phyloP scores from a whole-genome alignment of 306 rosid species.

The Prunus dulcis region DNA sequence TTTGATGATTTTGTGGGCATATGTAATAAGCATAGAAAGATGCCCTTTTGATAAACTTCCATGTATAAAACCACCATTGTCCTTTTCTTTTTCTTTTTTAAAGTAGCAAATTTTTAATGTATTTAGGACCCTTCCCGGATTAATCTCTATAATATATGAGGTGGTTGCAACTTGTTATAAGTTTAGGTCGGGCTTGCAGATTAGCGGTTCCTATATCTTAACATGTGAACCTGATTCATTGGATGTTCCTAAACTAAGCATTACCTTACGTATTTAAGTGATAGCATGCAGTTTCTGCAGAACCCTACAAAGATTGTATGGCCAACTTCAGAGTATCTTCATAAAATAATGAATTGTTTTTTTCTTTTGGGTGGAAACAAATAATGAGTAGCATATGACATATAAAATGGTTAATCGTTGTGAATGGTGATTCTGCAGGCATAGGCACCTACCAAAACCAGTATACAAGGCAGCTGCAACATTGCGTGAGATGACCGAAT shows the following conservation, averaged over 20 bases:
- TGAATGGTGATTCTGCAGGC: slow-evolving; percentile 42
- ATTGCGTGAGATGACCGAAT: slow-evolving; percentile 49
- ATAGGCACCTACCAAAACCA: slow-evolving; percentile 72
- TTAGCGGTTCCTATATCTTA: too few relatives aligned
- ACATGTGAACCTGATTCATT: too few relatives aligned
- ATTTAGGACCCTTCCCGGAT: too few relatives aligned
- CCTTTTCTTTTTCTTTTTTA: too few relatives aligned
- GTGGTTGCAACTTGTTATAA: too few relatives aligned
- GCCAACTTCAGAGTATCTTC: neutral
- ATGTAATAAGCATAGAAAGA: neutral
- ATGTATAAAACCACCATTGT: too few relatives aligned
- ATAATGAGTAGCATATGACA: neutral
- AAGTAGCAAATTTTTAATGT: too few relatives aligned
- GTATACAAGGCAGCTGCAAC: slow-evolving; percentile 61
- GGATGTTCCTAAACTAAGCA: too few relatives aligned
- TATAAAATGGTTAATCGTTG: neutral
- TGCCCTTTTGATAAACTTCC: too few relatives aligned
- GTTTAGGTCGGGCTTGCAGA: too few relatives aligned
- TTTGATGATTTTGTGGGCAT: neutral
- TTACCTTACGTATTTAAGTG: neutral
- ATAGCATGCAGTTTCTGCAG: neutral
- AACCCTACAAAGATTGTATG: too few relatives aligned
- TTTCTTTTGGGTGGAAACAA: neutral
- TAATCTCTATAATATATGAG: too few relatives aligned
- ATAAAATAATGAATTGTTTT: neutral